Evolutionary conservation across 768 basidiomycete genomes (phyloP).

Genomic region (Pholiota microspora): DNA sequence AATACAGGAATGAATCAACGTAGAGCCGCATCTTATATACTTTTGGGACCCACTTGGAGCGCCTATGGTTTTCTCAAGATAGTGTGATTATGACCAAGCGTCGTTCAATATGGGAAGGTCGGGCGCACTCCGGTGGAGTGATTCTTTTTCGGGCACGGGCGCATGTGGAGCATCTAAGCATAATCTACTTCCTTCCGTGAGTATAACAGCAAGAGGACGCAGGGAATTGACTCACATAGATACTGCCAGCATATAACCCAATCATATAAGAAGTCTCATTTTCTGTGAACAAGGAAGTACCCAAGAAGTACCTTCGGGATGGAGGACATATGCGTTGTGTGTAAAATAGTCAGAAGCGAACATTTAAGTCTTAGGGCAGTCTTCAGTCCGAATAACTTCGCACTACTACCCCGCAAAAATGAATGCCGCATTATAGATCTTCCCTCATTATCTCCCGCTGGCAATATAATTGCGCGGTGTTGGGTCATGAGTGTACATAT

Average conservation of each 20-base stretch:
- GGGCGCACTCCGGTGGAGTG: not conserved
- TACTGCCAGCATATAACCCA: no score
- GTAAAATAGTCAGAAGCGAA: no score
- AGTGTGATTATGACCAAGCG: not conserved
- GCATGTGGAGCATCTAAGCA: not conserved
- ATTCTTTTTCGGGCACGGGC: not conserved
- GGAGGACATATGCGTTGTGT: no score
- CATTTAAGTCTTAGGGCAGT: no score
- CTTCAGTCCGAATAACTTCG: not conserved
- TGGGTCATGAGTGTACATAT: not conserved
- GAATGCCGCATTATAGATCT: constrained; percentile 1
- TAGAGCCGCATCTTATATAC: not conserved
- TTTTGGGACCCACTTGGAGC: not conserved
- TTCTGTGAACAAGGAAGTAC: no score
- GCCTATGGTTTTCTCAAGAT: not conserved
- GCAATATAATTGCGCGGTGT: not conserved
- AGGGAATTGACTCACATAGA: not conserved
- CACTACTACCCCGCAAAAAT: not conserved
- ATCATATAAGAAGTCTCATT: no score
- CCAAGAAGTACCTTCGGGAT: no score
- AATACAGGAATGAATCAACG: not conserved
- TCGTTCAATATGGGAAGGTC: not conserved
- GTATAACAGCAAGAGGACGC: not conserved
- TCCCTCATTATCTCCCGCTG: constrained; percentile 1
- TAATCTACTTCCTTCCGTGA: not conserved